Evolutionary conservation across 805 yeast genomes (phyloP).

Genomic region (Saccharomycodes ludwigii): DNA sequence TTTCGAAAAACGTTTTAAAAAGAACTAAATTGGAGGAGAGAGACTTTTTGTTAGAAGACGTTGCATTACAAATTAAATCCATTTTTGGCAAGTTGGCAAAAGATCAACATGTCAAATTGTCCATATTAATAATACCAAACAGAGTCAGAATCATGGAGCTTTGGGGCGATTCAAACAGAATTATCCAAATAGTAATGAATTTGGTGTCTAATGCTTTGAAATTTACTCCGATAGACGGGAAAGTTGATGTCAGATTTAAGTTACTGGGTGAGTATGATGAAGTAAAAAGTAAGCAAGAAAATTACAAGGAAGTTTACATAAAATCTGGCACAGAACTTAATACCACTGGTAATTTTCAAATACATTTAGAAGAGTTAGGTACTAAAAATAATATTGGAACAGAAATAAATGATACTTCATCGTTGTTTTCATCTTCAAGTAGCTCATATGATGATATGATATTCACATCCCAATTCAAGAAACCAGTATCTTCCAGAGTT

Average conservation of each 20-base stretch:
- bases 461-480: constrained; percentile 30
- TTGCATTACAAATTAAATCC: constrained; percentile 73
- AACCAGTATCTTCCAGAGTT: constrained; percentile 12
- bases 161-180: constrained; percentile 81
- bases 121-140: constrained; percentile 52
- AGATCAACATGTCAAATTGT: constrained; percentile 62
- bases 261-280: constrained; percentile 64
- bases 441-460: constrained; percentile 32
- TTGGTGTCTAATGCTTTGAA: constrained; percentile 82
- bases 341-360: too few species aligned
- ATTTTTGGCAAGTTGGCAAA: constrained; percentile 72
- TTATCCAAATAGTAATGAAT: constrained; percentile 86
- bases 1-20: constrained; percentile 79
- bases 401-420: too few species aligned
- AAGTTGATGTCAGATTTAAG: constrained; percentile 50
- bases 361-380: too few species aligned
- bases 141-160: constrained; percentile 49
- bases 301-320: constrained; percentile 36
- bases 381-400: too few species aligned
- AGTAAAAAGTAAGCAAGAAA: constrained; percentile 28
- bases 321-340: constrained; percentile 20
- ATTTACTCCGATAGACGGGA: constrained; percentile 84
- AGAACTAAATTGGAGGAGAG: constrained; percentile 73
- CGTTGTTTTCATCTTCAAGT: constrained; percentile 7
- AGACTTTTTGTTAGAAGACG: constrained; percentile 66